Percentiles rank a stretch among this genome's conserved stretches.
Evolutionary conservation across 345 rosid genomes (phyloP).

Genomic region (Conringia planisiliqua): DNA sequence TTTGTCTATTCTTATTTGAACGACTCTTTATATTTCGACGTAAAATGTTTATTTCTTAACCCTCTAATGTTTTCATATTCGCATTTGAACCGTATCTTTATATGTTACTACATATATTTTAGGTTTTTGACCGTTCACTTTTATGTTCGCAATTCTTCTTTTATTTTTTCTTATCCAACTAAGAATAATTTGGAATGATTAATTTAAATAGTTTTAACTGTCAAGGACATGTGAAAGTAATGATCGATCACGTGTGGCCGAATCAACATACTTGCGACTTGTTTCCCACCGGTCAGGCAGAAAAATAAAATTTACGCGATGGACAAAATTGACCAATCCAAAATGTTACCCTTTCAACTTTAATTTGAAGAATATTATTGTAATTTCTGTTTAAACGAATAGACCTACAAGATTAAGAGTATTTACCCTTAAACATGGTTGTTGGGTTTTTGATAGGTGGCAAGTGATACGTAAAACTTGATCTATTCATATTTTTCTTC

Average conservation of each 20-base stretch:
- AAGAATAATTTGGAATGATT: neutral
- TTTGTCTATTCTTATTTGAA: neutral
- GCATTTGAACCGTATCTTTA: neutral
- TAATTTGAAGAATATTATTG: no score
- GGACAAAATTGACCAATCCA: neutral
- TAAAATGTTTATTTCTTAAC: neutral
- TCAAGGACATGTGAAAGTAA: conserved; percentile 25
- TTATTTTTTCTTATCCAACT: neutral
- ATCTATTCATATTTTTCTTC: no score
- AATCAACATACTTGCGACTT: conserved; percentile 46
- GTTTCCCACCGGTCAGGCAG: conserved; percentile 33
- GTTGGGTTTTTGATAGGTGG: no score
- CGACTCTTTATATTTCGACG: neutral
- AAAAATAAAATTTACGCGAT: neutral
- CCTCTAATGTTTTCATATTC: neutral
- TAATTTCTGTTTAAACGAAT: no score
- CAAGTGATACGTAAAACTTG: no score
- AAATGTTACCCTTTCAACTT: no score
- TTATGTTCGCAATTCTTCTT: neutral
- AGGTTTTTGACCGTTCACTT: no score
- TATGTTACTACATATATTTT: no score
- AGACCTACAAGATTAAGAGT: no score
- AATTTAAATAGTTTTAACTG: neutral
- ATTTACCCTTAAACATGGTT: no score
- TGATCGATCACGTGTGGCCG: conserved; percentile 37